Evolutionary conservation across 2,329 filamentous ascomycete species (phyloP), one percentile per base, ranked within the genome.

Genomic region (Annulohypoxylon truncatum): DNA sequence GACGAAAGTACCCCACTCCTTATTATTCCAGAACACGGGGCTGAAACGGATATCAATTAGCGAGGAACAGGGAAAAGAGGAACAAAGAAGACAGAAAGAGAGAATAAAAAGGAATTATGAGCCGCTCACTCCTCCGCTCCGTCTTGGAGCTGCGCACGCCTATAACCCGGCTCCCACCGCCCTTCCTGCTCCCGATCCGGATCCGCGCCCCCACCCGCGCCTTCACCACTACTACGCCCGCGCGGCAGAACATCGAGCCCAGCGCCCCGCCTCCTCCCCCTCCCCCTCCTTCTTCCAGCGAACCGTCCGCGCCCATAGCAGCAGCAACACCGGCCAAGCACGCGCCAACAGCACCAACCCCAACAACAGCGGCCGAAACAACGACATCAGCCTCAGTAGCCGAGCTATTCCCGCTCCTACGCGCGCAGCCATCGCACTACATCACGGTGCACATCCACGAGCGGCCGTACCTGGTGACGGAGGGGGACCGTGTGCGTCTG

Each of bases 381-480:
- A n/a, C n/a, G n/a, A 87, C 86, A 0, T 83, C 92, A 67, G 83
- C 82, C 69, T 78, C 78, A 42, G 51, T 76, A 22, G 24, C 68
- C 5, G 76, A 84, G 66, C 85, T 93, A 50, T 87, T 94, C 28
- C 91, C 92, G 1, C 83, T 93, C 48, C 87, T 96, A 50, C 86
- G 85, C 72, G 85, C 90, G 9, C 92, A 96, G 80, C 87, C 90
- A 2, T 82, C 85, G 20, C 91, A 93, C 84, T 96, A 95, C 83
- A 87, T 93, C 75, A 92, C 90, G 47, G 83, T 91, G 60, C 92
- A 94, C 80, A 90, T 96, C 79, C 90, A 96, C 80, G 91, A 88
- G 28, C 88, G 86, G 57, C 91, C 92, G 5, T 96, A 95, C 82
- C 90, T 96, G 29, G 85, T 96, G 70, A 94, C 91, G 5, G 82